Conservation (phyloP, 116 monocot species). For the Dioscorea cayenensis region DNA sequence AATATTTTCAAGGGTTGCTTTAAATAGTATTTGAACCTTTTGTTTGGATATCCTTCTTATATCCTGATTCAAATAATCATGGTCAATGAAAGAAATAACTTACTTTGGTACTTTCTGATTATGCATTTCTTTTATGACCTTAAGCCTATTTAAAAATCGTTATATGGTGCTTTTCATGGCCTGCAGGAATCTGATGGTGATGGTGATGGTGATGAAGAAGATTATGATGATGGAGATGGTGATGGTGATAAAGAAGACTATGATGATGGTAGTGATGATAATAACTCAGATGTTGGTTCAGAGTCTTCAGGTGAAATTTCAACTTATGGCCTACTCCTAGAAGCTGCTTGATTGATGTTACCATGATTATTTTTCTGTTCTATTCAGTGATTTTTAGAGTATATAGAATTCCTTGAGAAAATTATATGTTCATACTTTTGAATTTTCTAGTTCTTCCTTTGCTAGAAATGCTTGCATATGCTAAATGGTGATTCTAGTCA, state of each 20-base stretch:
- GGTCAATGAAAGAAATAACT: too few relatives aligned
- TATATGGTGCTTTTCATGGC: not conserved
- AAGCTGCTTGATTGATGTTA: conserved; percentile 18
- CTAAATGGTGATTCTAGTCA: not conserved
- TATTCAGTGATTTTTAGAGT: too few relatives aligned
- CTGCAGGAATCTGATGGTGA: conserved; percentile 38
- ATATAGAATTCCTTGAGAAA: too few relatives aligned
- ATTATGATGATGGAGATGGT: not conserved
- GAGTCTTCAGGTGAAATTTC: conserved; percentile 40
- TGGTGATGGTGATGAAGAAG: conserved; percentile 6
- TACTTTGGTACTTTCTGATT: too few relatives aligned
- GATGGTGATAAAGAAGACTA: conserved; percentile 5
- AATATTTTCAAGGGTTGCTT: too few relatives aligned
- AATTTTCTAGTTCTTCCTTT: conserved; percentile 4
- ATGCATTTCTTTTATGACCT: too few relatives aligned
- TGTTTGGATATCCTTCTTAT: too few relatives aligned
- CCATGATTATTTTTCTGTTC: not conserved
- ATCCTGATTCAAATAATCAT: too few relatives aligned
- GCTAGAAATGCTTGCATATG: not conserved
- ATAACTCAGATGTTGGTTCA: conserved; percentile 28
- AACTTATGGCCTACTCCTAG: conserved; percentile 12
- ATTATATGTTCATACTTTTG: not conserved
- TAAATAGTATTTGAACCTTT: too few relatives aligned
- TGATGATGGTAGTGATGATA: conserved; percentile 36
- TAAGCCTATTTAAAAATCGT: not conserved